phyloP scores from a whole-genome alignment of 257 asterid genomes.

The Solanum chaucha region DNA sequence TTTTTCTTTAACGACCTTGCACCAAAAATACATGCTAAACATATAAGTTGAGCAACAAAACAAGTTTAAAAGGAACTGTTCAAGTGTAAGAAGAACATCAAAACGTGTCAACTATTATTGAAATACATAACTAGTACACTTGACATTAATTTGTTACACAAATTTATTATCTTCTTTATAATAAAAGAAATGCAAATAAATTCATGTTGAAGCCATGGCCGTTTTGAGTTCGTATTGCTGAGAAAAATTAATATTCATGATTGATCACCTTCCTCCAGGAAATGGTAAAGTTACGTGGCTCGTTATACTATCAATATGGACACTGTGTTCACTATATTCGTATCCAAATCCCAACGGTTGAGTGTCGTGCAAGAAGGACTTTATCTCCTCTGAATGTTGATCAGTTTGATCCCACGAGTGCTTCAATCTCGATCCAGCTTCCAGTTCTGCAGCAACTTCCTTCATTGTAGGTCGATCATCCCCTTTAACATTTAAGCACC shows the following conservation, averaged over 20 bases:
- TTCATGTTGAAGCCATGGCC: neutral
- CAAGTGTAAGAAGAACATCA: neutral
- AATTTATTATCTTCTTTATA: neutral
- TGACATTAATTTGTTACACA: too few species aligned
- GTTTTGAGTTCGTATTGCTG: neutral
- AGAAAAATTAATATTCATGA: neutral
- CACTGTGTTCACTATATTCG: neutral
- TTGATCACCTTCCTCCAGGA: conserved; percentile 1
- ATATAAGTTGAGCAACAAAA: neutral
- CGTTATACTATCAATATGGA: conserved; percentile 1
- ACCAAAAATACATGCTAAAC: neutral
- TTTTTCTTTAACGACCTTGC: neutral
- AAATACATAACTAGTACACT: neutral
- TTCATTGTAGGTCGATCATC: conserved; percentile 38
- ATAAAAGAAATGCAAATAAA: neutral
- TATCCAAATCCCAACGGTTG: neutral
- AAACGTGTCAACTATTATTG: neutral
- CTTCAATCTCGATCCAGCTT: conserved; percentile 3
- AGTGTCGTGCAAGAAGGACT: neutral
- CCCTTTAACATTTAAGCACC: conserved; percentile 22
- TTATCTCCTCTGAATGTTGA: neutral
- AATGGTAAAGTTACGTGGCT: neutral
- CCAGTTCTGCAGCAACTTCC: conserved; percentile 22
- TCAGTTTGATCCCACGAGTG: conserved; percentile 3
- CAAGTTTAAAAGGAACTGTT: neutral